phyloP scores from a whole-genome alignment of 2,329 filamentous ascomycete genomes.

The Talaromyces sp. region DNA sequence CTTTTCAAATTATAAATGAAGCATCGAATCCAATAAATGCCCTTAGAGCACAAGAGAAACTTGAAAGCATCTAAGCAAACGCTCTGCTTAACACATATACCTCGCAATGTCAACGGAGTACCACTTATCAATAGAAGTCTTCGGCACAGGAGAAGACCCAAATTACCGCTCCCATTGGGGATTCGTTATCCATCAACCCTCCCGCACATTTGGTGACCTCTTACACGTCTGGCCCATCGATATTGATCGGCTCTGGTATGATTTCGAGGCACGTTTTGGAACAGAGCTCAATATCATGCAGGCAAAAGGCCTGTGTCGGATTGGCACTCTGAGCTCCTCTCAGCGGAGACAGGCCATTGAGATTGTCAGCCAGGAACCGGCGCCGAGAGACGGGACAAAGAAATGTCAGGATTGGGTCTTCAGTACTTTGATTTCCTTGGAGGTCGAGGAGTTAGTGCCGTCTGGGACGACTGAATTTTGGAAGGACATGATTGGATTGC shows the following conservation, averaged over 20 bases:
- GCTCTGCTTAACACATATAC: neutral
- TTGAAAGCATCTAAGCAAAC: neutral
- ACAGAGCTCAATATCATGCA: conserved; percentile 24
- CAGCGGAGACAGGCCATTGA: conserved; percentile 22
- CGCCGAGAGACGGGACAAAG: conserved; percentile 22
- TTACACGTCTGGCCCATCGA: conserved; percentile 30
- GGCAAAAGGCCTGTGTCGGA: conserved; percentile 25
- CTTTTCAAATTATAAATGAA: too few relatives aligned
- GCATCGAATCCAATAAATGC: too few relatives aligned
- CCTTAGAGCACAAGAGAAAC: too few relatives aligned
- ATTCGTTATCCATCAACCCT: conserved; percentile 25
- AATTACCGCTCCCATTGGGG: conserved; percentile 30
- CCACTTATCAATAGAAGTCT: conserved; percentile 27
- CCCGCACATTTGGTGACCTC: conserved; percentile 26
- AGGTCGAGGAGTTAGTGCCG: conserved; percentile 30
- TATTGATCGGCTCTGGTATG: conserved; percentile 25
- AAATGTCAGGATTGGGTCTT: conserved; percentile 32
- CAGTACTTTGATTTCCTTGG: conserved; percentile 26
- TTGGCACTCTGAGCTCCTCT: conserved; percentile 17
- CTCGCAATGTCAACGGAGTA: conserved; percentile 10
- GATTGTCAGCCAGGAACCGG: conserved; percentile 21
- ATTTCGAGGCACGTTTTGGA: conserved; percentile 25
- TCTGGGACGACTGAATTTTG: conserved; percentile 27
- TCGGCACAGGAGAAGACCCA: conserved; percentile 25
- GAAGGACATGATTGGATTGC: conserved; percentile 25